A percentile compares a stretch with the other conserved stretches of the same genome.
These are phyloP conservation scores for Ballota nigra DNA, from an alignment of 257 asterid genomes.

Conservation along the genomic window DNA sequence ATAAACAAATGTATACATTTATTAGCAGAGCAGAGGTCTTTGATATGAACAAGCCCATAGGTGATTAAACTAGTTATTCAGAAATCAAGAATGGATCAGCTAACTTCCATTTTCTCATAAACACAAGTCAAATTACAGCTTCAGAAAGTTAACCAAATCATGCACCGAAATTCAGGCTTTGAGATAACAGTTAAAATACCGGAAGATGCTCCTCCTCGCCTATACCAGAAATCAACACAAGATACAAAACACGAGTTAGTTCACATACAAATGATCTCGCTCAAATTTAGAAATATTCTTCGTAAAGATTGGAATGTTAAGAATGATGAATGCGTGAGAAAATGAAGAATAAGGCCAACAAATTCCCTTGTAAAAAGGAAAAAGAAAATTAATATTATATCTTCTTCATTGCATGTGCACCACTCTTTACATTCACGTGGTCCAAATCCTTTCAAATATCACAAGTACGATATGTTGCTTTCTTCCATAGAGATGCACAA, in stretches of 20 bases:
- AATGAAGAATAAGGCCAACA: not conserved
- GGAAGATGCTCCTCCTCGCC: conserved; percentile 67
- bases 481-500: not conserved
- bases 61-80: not conserved
- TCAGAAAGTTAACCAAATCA: not conserved
- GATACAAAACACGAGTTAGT: not conserved
- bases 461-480: conserved; percentile 16
- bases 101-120: too few species aligned
- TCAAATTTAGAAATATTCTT: not conserved
- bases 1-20: not conserved
- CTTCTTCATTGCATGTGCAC: conserved; percentile 20
- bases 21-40: not conserved
- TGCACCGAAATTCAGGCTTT: conserved; percentile 36
- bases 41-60: not conserved
- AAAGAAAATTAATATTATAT: not conserved
- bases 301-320: not conserved
- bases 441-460: not conserved
- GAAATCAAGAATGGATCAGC: too few species aligned
- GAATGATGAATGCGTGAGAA: not conserved
- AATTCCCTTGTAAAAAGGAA: too few species aligned
- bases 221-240: conserved; percentile 20
- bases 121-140: too few species aligned
- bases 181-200: conserved; percentile 77
- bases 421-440: conserved; percentile 16
- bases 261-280: not conserved